Percentiles rank a stretch among this genome's conserved stretches.
Conservation (phyloP, 768 basidiomycete species). For the Serendipita sp. region DNA sequence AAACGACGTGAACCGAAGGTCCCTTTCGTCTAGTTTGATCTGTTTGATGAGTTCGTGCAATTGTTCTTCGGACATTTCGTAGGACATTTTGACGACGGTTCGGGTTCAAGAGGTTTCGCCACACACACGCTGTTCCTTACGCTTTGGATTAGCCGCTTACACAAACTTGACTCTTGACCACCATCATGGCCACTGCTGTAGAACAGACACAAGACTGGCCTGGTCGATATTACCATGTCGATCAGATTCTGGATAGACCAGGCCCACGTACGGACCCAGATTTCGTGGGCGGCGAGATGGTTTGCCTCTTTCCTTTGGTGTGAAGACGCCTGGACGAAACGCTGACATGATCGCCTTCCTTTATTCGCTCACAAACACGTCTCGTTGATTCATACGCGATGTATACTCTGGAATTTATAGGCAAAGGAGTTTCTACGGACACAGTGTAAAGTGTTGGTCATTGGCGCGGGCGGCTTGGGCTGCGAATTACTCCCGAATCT, state of each 20-base stretch:
- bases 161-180: background rate
- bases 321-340: no score
- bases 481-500: conserved; percentile 94
- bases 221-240: conserved; percentile 62
- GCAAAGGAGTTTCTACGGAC: conserved; percentile 75
- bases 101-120: no score
- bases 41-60: background rate
- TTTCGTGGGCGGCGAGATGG: conserved; percentile 68
- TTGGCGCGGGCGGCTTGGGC: conserved; percentile 93
- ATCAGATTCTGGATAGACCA: conserved; percentile 68
- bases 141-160: background rate
- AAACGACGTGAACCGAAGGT: conserved; percentile 9
- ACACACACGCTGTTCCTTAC: background rate
- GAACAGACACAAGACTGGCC: conserved; percentile 27
- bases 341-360: background rate
- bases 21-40: conserved; percentile 8
- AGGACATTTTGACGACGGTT: background rate
- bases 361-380: background rate
- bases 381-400: background rate
- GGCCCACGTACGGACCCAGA: conserved; percentile 82
- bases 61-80: background rate
- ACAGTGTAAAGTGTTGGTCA: conserved; percentile 84
- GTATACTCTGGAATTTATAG: conserved; percentile 23
- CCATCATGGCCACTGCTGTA: background rate
- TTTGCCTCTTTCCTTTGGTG: conserved; percentile 23